Percentiles rank a stretch among this genome's conserved stretches.
Evolutionary conservation across 352 stramenopile genomes (phyloP).

Genomic region (Thalassiosira mediterranea): DNA sequence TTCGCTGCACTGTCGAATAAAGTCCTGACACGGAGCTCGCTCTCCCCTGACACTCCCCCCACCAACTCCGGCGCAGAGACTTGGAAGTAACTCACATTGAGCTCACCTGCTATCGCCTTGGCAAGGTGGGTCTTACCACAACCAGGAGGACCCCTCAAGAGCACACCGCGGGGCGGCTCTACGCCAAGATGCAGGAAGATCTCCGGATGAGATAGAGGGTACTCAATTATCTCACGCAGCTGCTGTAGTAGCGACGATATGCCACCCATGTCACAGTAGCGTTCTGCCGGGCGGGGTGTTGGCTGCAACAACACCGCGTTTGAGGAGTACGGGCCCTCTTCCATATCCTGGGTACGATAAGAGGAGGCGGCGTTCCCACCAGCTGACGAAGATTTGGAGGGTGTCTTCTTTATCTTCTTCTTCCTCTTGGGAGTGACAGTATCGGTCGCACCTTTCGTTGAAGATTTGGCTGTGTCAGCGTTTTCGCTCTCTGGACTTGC

Average conservation of each 20-base stretch:
- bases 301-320: conserved; percentile 20
- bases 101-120: conserved; percentile 96
- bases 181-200: conserved; percentile 83
- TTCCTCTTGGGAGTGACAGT: conserved; percentile 39
- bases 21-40: conserved; percentile 80
- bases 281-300: conserved; percentile 64
- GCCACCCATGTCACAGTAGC: conserved; percentile 98
- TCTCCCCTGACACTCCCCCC: conserved; percentile 84
- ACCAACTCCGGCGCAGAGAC: conserved; percentile 83
- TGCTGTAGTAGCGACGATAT: conserved; percentile 95
- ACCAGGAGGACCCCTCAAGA: conserved; percentile 82
- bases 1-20: conserved; percentile 96
- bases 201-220: conserved; percentile 85
- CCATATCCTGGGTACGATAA: neutral
- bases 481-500: conserved; percentile 6
- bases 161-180: conserved; percentile 78
- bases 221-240: conserved; percentile 99
- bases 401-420: conserved; percentile 44
- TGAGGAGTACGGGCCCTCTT: conserved; percentile 16
- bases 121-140: conserved; percentile 98
- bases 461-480: conserved; percentile 4
- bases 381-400: conserved; percentile 16
- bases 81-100: conserved; percentile 71
- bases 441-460: neutral
- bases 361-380: neutral